Percentiles rank a stretch among this genome's conserved stretches.
Conservation (phyloP, 345 rosid genomes). For the Melastoma malabathricum region DNA sequence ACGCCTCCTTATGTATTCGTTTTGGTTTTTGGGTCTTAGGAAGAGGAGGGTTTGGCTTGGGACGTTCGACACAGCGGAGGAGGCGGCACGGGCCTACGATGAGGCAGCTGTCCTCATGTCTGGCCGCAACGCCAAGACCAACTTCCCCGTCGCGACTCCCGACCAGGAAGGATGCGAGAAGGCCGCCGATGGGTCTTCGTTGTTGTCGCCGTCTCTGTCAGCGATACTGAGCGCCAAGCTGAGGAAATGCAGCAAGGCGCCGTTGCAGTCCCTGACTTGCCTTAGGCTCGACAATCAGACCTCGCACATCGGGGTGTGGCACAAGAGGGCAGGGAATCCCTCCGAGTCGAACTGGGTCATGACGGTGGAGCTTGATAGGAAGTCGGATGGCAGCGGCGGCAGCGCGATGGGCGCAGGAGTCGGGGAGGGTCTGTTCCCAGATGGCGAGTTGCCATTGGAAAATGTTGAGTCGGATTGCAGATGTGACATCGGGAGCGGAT, state of each 20-base stretch:
- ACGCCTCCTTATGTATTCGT: not conserved
- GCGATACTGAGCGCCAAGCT: conserved; percentile 16
- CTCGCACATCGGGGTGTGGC: conserved; percentile 30
- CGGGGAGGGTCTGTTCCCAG: not conserved
- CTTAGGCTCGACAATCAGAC: conserved; percentile 27
- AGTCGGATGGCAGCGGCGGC: not conserved
- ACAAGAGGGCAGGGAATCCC: conserved; percentile 16
- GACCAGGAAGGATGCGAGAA: too few relatives aligned
- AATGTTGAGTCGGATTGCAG: not conserved
- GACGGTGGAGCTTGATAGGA: conserved; percentile 19
- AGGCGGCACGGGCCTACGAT: conserved; percentile 22
- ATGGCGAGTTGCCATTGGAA: not conserved
- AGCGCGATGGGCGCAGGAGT: not conserved
- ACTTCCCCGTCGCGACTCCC: conserved; percentile 14
- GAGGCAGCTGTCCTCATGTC: conserved; percentile 29
- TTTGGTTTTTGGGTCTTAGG: conserved; percentile 8
- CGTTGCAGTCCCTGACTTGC: conserved; percentile 28
- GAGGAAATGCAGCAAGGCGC: conserved; percentile 16
- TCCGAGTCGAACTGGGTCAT: conserved; percentile 25
- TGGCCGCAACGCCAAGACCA: conserved; percentile 30
- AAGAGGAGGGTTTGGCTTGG: conserved; percentile 33
- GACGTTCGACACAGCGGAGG: conserved; percentile 25
- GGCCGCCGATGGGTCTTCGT: too few relatives aligned
- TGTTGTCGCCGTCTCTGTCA: not conserved
- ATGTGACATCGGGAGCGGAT: not conserved